A percentile compares a stretch with the other conserved stretches of the same genome.
phyloP scores from a whole-genome alignment of 768 basidiomycete species.

The Suillus fuscotomentosus region DNA sequence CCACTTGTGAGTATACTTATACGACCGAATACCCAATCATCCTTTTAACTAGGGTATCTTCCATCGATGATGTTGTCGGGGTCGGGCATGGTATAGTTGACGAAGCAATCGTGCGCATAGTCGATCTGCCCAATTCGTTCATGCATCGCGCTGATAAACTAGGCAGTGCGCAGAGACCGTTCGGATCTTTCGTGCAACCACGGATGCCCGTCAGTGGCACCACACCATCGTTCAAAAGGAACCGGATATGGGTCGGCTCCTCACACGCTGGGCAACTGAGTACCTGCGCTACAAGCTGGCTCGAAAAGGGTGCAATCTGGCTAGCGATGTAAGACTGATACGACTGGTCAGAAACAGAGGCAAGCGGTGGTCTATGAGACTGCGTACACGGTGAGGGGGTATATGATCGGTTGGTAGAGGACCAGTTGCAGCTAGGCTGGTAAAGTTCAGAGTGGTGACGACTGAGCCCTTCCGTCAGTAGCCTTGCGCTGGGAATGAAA shows the following conservation, averaged over 20 bases:
- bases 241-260: conserved; percentile 35
- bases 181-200: conserved; percentile 38
- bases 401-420: conserved; percentile 41
- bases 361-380: not conserved
- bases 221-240: conserved; percentile 49
- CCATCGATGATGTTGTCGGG: conserved; percentile 43
- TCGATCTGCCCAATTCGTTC: conserved; percentile 39
- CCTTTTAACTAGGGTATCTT: conserved; percentile 17
- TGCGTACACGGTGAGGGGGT: conserved; percentile 26
- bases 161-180: conserved; percentile 41
- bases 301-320: conserved; percentile 45
- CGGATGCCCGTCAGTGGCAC: conserved; percentile 44
- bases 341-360: not conserved
- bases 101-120: conserved; percentile 42
- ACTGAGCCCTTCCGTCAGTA: conserved; percentile 18
- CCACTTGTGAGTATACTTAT: too few relatives aligned
- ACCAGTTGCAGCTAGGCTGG: conserved; percentile 37
- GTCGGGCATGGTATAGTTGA: conserved; percentile 42
- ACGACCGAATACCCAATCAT: not conserved
- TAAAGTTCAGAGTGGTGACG: conserved; percentile 46
- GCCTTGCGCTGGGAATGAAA: not conserved
- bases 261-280: conserved; percentile 34
- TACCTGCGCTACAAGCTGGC: conserved; percentile 47
- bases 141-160: conserved; percentile 38
- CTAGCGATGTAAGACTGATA: conserved; percentile 37